These are phyloP conservation scores for Camellia japonica DNA, from an alignment of 148 eudicot species.

Conservation along the genomic window DNA sequence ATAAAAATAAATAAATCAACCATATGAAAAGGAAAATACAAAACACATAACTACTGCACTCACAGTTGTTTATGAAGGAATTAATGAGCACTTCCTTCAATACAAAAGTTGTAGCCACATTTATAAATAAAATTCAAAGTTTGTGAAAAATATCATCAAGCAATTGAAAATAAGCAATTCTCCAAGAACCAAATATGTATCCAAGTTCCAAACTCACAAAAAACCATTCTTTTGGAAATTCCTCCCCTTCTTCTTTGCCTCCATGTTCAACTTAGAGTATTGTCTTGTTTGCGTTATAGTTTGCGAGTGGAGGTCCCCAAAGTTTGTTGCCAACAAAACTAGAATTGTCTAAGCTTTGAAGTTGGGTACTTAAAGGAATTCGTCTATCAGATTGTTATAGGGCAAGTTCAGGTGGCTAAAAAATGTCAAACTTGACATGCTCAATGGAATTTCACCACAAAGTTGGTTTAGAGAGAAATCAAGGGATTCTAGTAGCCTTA, in stretches of 20 bases:
- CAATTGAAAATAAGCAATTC: background rate
- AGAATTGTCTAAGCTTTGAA: background rate
- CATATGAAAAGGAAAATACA: too few species aligned
- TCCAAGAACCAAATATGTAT: background rate
- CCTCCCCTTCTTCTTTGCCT: background rate
- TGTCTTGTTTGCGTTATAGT: background rate
- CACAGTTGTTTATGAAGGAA: background rate
- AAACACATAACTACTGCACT: too few species aligned
- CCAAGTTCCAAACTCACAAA: background rate
- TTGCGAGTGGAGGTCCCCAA: conserved; percentile 19
- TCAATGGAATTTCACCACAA: background rate
- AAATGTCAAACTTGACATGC: background rate
- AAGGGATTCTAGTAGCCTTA: too few species aligned
- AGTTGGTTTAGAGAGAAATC: background rate
- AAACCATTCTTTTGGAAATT: background rate
- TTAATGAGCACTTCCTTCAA: background rate
- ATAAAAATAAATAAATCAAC: too few species aligned
- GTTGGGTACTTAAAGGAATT: background rate
- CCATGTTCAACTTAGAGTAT: background rate
- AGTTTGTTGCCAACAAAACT: conserved; percentile 20
- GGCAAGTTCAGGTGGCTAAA: background rate
- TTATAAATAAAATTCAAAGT: background rate
- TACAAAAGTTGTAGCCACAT: background rate
- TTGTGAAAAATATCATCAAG: background rate
- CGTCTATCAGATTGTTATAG: background rate